phyloP scores from a whole-genome alignment of 1,284 basidiomycete species.

The Pascua guehoae region DNA sequence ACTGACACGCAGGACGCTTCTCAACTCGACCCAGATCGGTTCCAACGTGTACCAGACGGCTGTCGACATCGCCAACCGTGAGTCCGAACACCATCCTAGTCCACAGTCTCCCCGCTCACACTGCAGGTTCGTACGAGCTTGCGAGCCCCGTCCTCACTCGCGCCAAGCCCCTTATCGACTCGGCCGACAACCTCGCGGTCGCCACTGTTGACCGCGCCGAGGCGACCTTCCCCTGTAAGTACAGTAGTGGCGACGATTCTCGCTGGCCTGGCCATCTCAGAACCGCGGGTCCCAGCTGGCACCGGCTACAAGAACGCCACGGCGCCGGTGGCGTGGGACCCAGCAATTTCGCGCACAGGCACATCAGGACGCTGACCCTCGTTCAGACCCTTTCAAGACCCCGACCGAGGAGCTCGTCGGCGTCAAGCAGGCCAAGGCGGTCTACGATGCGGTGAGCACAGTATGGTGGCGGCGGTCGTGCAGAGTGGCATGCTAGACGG shows the following conservation, averaged over 20 bases:
- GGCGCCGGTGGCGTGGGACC: too few relatives aligned
- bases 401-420: constrained; percentile 46
- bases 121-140: constrained; percentile 39
- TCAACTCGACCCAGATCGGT: constrained; percentile 43
- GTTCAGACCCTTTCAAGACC: constrained; percentile 47
- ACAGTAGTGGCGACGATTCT: constrained; percentile 8
- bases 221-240: constrained; percentile 46
- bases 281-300: neutral
- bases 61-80: constrained; percentile 38
- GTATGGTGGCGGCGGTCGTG: neutral
- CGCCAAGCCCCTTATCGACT: constrained; percentile 45
- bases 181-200: constrained; percentile 46
- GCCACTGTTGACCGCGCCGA: constrained; percentile 47
- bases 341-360: too few relatives aligned
- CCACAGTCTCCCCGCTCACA: neutral
- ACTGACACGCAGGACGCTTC: constrained; percentile 24
- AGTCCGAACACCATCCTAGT: constrained; percentile 12
- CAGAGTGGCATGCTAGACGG: neutral
- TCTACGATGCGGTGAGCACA: constrained; percentile 42
- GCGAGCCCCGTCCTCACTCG: constrained; percentile 43
- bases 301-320: neutral
- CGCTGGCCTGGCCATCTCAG: neutral
- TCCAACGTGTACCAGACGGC: constrained; percentile 43
- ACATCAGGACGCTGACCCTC: neutral
- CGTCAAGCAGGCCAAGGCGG: constrained; percentile 47